These are phyloP conservation scores for Sporothrix globosa DNA, from an alignment of 2,329 filamentous ascomycete genomes.

Conservation along the genomic window DNA sequence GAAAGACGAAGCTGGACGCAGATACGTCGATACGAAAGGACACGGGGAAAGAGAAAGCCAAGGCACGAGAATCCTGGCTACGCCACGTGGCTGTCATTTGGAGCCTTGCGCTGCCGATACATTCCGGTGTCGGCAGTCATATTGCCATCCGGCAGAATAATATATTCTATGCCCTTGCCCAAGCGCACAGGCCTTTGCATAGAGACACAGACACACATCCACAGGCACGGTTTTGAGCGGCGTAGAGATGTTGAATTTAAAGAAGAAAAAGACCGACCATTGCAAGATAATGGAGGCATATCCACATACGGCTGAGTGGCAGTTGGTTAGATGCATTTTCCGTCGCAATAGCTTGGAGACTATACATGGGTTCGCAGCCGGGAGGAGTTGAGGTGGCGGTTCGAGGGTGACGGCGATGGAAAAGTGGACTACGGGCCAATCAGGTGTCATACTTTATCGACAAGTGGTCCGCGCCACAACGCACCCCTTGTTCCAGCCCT, in stretches of 20 bases:
- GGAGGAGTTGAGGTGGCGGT: background rate
- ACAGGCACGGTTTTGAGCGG: background rate
- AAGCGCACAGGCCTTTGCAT: background rate
- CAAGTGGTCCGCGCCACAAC: background rate
- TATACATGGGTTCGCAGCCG: background rate
- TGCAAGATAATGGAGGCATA: background rate
- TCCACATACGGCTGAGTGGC: background rate
- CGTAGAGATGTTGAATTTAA: background rate
- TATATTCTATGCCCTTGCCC: background rate
- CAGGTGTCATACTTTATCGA: constrained; percentile 28
- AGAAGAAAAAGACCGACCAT: background rate
- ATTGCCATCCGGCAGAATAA: background rate
- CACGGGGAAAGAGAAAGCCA: background rate
- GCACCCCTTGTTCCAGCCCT: constrained; percentile 22
- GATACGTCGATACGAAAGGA: background rate
- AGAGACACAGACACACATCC: background rate
- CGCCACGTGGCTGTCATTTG: constrained; percentile 4
- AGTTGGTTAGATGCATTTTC: background rate
- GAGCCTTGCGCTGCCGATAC: background rate
- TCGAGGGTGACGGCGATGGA: background rate
- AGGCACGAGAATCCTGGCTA: constrained; percentile 3
- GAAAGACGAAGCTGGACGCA: background rate
- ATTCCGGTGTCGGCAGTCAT: background rate
- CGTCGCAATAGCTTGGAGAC: constrained; percentile 8
- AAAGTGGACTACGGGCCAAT: constrained; percentile 5